Evolutionary conservation across 2,329 filamentous ascomycete genomes (phyloP).

Genomic region (Venturia aucupariae): DNA sequence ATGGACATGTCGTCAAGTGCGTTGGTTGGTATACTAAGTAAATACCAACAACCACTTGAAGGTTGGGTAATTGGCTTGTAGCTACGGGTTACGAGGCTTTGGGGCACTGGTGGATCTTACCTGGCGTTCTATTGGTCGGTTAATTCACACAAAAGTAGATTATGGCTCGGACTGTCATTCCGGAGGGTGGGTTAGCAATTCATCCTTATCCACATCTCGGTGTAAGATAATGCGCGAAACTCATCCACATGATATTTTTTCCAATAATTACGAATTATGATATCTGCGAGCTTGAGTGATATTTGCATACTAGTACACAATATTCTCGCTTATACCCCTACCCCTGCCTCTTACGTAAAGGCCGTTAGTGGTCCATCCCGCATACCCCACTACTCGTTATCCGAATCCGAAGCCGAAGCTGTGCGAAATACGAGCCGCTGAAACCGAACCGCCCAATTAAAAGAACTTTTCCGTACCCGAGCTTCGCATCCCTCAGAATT

Average conservation of each 20-base stretch:
- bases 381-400: too few relatives aligned
- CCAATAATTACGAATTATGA: too few relatives aligned
- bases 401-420: too few relatives aligned
- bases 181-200: not conserved
- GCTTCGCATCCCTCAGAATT: not conserved
- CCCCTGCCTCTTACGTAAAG: too few relatives aligned
- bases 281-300: too few relatives aligned
- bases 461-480: not conserved
- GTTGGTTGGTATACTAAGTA: not conserved
- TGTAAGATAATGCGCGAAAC: not conserved
- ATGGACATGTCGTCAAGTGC: not conserved
- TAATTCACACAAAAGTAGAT: not conserved
- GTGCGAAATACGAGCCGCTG: not conserved
- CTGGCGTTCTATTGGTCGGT: not conserved
- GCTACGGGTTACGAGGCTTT: not conserved
- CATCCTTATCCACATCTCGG: not conserved
- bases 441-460: not conserved
- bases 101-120: not conserved
- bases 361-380: too few relatives aligned
- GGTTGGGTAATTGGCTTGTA: not conserved
- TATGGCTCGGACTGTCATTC: not conserved
- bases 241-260: not conserved
- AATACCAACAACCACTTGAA: not conserved
- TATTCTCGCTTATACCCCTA: too few relatives aligned
- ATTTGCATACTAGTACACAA: too few relatives aligned